These are phyloP conservation scores for Avena insularis DNA, from an alignment of 176 grass and related monocot species.

Conservation along the genomic window DNA sequence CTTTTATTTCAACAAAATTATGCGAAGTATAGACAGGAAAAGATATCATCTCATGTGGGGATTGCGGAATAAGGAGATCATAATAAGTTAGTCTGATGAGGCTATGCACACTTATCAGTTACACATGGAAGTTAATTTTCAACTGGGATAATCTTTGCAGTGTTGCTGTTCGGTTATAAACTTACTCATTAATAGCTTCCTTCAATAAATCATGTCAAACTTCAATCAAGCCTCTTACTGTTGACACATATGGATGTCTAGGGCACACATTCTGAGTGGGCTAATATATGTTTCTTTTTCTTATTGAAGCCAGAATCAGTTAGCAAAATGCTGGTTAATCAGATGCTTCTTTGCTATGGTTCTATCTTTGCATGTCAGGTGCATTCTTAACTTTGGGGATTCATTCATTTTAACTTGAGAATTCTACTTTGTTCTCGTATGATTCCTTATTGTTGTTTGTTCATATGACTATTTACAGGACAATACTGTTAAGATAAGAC, in stretches of 20 bases:
- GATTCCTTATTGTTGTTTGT: slow-evolving; percentile 36
- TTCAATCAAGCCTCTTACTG: slow-evolving; percentile 6
- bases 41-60: slow-evolving; percentile 14
- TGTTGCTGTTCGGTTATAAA: slow-evolving; percentile 4
- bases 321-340: slow-evolving; percentile 88
- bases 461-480: slow-evolving; percentile 61
- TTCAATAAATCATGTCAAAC: neutral
- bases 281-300: slow-evolving; percentile 51
- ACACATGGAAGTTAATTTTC: slow-evolving; percentile 3
- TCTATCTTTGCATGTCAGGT: slow-evolving; percentile 95
- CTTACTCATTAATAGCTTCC: neutral
- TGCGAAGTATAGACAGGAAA: slow-evolving; percentile 25
- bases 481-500: slow-evolving; percentile 69
- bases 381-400: slow-evolving; percentile 27
- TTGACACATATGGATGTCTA: slow-evolving; percentile 6
- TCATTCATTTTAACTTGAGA: slow-evolving; percentile 35
- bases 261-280: slow-evolving; percentile 39
- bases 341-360: slow-evolving; percentile 94
- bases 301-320: slow-evolving; percentile 82
- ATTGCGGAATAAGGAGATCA: neutral
- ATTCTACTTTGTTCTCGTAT: neutral
- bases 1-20: slow-evolving; percentile 12
- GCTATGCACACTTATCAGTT: slow-evolving; percentile 18
- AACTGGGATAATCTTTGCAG: slow-evolving; percentile 17
- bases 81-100: neutral